Percentiles rank a stretch among this genome's conserved stretches.
Evolutionary conservation across 441 rosid species (phyloP).

Genomic region (Bocquillonia castaneifolia): DNA sequence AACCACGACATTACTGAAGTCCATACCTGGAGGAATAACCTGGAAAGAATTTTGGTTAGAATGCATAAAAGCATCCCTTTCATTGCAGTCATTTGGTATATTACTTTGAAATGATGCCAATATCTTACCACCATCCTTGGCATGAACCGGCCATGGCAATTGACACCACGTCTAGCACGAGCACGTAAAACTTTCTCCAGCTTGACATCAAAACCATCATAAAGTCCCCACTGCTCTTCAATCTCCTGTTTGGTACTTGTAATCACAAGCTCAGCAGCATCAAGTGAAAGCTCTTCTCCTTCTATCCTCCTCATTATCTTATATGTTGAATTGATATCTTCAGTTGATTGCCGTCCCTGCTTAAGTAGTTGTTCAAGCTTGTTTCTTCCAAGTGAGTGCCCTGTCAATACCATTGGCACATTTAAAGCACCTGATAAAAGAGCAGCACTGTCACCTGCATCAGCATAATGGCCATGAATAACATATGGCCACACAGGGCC

Average conservation of each 20-base stretch:
- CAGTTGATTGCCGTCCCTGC: constrained; percentile 85
- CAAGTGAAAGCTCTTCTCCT: constrained; percentile 90
- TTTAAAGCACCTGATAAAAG: constrained; percentile 89
- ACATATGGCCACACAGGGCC: constrained; percentile 95
- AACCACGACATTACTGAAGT: constrained; percentile 82
- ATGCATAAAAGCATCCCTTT: constrained; percentile 1
- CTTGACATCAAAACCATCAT: constrained; percentile 95
- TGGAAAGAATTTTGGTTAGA: constrained; percentile 25
- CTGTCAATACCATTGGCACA: constrained; percentile 95
- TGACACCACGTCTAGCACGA: constrained; percentile 84
- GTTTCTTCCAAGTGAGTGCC: constrained; percentile 95
- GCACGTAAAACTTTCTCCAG: constrained; percentile 92
- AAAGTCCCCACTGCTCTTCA: constrained; percentile 98
- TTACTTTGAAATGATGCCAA: not conserved
- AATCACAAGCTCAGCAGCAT: constrained; percentile 94
- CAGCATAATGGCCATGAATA: constrained; percentile 93
- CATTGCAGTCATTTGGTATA: not conserved
- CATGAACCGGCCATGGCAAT: constrained; percentile 93
- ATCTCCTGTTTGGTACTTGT: constrained; percentile 95
- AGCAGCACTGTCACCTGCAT: constrained; percentile 94
- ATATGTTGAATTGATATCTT: constrained; percentile 86
- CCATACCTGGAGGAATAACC: constrained; percentile 99
- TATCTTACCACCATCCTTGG: constrained; percentile 91
- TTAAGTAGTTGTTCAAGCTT: constrained; percentile 95
- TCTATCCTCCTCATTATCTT: constrained; percentile 93